Evolutionary conservation across 2,329 filamentous ascomycete genomes (phyloP).

Genomic region (Exophiala bonariae): DNA sequence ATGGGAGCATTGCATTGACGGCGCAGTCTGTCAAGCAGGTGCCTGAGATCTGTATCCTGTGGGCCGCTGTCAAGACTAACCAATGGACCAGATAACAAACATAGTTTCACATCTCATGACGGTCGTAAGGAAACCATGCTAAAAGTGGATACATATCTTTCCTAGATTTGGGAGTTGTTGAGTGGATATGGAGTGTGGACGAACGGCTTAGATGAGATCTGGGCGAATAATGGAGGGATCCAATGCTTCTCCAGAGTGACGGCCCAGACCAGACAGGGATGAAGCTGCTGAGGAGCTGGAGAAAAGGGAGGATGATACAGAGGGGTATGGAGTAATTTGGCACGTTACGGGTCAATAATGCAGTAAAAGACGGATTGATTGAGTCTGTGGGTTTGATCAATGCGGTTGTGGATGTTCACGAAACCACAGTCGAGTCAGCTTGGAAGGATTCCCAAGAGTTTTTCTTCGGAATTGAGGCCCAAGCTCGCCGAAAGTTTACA

Average conservation of each 20-base stretch:
- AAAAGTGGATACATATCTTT: constrained; percentile 4
- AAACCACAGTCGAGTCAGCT: neutral
- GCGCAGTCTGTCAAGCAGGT: neutral
- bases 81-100: constrained; percentile 8
- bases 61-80: constrained; percentile 7
- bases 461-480: neutral
- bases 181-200: constrained; percentile 12
- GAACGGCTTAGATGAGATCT: constrained; percentile 12
- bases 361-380: too few relatives aligned
- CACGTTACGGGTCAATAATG: neutral
- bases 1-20: neutral
- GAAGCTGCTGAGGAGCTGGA: constrained; percentile 5
- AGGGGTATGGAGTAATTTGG: constrained; percentile 1
- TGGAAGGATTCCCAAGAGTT: too few relatives aligned
- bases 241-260: neutral
- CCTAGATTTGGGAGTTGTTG: neutral
- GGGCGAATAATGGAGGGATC: neutral
- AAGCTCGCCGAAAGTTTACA: constrained; percentile 2
- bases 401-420: neutral
- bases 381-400: too few relatives aligned
- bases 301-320: neutral
- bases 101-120: constrained; percentile 23
- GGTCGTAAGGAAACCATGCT: constrained; percentile 23
- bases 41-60: constrained; percentile 16
- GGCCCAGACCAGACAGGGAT: neutral